phyloP scores from a whole-genome alignment of 75 land plant genomes.

The Pinus tabuliformis region DNA sequence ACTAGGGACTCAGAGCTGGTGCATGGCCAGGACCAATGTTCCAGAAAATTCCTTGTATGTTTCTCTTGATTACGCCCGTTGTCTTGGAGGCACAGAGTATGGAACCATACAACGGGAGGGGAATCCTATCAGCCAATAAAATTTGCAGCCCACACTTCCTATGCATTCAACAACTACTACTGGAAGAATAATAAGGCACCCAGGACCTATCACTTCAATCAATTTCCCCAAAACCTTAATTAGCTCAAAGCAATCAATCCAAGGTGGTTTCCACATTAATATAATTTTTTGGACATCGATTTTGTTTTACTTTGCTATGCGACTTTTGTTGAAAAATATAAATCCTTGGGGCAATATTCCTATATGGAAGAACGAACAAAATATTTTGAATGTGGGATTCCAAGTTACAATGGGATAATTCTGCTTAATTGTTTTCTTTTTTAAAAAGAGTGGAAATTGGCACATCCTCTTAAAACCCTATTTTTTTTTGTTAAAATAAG shows the following conservation, averaged over 20 bases:
- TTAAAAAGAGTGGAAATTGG: too few species aligned
- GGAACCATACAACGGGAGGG: constrained; percentile 17
- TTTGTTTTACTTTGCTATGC: too few species aligned
- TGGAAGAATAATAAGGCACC: constrained; percentile 21
- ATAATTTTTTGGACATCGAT: too few species aligned
- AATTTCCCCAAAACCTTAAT: neutral
- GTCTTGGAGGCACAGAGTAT: constrained; percentile 33
- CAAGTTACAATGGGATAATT: too few species aligned
- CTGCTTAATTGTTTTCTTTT: too few species aligned
- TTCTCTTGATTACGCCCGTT: constrained; percentile 35
- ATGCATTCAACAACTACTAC: constrained; percentile 45
- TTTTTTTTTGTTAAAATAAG: too few species aligned
- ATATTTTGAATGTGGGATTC: too few species aligned
- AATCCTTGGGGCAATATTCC: too few species aligned
- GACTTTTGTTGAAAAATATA: too few species aligned
- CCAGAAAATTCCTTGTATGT: constrained; percentile 8
- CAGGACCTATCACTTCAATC: constrained; percentile 36
- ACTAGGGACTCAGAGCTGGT: constrained; percentile 12
- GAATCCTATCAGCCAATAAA: constrained; percentile 31
- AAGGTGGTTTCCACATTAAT: neutral
- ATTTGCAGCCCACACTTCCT: constrained; percentile 23
- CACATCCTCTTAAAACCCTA: too few species aligned
- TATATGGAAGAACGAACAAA: too few species aligned
- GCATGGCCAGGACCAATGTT: constrained; percentile 29
- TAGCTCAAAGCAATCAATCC: constrained; percentile 1